Base-by-base conservation (phyloP, 805 yeast species). In the Priceomyces melissophilus region DNA sequence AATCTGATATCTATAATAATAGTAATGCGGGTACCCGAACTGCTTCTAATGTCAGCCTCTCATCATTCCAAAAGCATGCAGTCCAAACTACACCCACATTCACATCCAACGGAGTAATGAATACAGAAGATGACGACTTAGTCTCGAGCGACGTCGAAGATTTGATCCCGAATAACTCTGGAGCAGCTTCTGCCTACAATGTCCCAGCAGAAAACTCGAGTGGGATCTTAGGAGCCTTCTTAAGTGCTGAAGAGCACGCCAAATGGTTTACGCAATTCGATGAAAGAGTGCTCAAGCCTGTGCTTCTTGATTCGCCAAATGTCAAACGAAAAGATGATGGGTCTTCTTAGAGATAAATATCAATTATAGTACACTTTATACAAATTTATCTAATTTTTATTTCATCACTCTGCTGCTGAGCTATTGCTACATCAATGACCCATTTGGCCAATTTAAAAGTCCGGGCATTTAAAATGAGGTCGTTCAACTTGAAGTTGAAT, bases 241-340 rank as follows among this genome's bases (percentile, higher is more conserved):
- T 75, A 26, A 69, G 71, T 44, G 75, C 78, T 1, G 91, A 84
- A 47, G 90, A 85, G 48, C 86, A 82, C 45, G 85, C 90, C 9
- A 82, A 78, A 57, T 91, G 99, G 98, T 93, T 93, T 61, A 84
- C 87, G 14, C 84, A 80, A 52, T 87, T 93, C 57, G 99, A 93
- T 58, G 96, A 93, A 53, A 87, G 87, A 57, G 93, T 93, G 15
- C 71, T 93, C 53, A 90, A 90, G 60, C 97, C 97, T 1, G 96
- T 88, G 0, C 74, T 91, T 39, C 73, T 90, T 43, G 98, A 91
- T 52, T n/a, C 15, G 3, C 20, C 38, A 8, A 16, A 17, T 15
- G 20, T 11, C n/a, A 30, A 23, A 17, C 30, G 3, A 20, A 35
- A 25, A 12, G 13, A 12, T 30, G 13, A 30, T 8, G 25, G 25